Evolutionary conservation across 2,329 filamentous ascomycete genomes (phyloP).

Genomic region (Penicillium sp.): DNA sequence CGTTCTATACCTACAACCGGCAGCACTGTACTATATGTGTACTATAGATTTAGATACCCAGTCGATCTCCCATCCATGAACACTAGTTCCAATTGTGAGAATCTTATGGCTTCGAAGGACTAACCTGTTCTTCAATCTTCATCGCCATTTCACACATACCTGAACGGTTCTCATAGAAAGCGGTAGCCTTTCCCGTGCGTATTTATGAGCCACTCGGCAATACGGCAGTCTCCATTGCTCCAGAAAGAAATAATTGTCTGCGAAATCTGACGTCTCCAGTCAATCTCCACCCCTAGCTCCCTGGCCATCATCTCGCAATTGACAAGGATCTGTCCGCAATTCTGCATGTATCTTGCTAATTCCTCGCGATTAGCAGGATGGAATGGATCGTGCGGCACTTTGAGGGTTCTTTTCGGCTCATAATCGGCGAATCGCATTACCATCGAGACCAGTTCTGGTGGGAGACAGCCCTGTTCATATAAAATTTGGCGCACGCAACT

Average conservation of each 20-base stretch:
- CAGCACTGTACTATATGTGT: slow-evolving; percentile 14
- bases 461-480: slow-evolving; percentile 1
- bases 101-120: no score
- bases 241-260: no score
- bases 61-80: no score
- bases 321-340: slow-evolving; percentile 29
- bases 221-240: no score
- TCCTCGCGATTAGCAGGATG: slow-evolving; percentile 18
- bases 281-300: slow-evolving; percentile 16
- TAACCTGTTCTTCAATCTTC: no score
- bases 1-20: background rate
- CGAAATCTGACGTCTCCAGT: no score
- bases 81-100: no score
- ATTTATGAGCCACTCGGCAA: no score
- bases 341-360: slow-evolving; percentile 26
- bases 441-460: slow-evolving; percentile 1
- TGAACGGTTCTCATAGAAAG: no score
- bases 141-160: no score
- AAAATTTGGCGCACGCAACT: background rate
- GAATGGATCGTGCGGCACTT: slow-evolving; percentile 12
- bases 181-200: no score
- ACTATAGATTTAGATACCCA: no score
- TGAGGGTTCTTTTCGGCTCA: slow-evolving; percentile 1
- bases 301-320: slow-evolving; percentile 25
- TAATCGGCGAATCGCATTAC: slow-evolving; percentile 9